Base-by-base conservation (phyloP, 345 rosid genomes). In the Gossypium arboreum region DNA sequence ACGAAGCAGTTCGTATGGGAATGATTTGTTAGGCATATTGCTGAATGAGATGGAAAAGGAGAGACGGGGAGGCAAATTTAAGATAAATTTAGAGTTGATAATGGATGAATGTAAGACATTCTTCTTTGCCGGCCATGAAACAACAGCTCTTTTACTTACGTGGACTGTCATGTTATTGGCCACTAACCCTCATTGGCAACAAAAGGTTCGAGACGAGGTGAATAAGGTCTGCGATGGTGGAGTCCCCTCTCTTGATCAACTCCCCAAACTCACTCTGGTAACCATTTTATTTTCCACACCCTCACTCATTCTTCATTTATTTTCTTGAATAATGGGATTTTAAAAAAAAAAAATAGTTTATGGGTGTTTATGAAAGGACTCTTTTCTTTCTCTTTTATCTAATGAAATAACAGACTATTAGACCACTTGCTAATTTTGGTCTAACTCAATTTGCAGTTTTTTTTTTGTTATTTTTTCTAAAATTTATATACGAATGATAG, bases 81-180 rank as follows among this genome's bases (percentile, higher is more conserved):
- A 81, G 63, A 59, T 87, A 61, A 86, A 87, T 68, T 75, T 88
- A 16, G 97, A 93, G 77, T 51, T 93, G 84, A 88, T 95, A 45
- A 93, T 95, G 99, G 99, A 95, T 57, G 97, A 93, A 68, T 91
- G 97, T 86, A 95, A 95, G 66, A 95, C 99, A 29, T 93, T 95
- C 84, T 93, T 93, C 85, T 95, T 95, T 68, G 93, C 97, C 9
- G 99, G 99, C 55, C 98, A 95, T 70, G 99, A 95, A 80, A 93
- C 99, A 11, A 91, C 98, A 8, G 83, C 99, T 24, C 86, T 91
- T 41, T 81, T 93, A 64, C 93, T 95, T 56, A 95, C 99, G 1
- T 95, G 99, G 99, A 90, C 98, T 7, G 78, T 86, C 68, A 93
- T 95, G 99, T 89, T 95, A 20, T 87, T 95, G 0, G 97, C 97